Base-by-base conservation (phyloP, 2,329 filamentous ascomycete genomes). In the Epichloe bromicola region DNA sequence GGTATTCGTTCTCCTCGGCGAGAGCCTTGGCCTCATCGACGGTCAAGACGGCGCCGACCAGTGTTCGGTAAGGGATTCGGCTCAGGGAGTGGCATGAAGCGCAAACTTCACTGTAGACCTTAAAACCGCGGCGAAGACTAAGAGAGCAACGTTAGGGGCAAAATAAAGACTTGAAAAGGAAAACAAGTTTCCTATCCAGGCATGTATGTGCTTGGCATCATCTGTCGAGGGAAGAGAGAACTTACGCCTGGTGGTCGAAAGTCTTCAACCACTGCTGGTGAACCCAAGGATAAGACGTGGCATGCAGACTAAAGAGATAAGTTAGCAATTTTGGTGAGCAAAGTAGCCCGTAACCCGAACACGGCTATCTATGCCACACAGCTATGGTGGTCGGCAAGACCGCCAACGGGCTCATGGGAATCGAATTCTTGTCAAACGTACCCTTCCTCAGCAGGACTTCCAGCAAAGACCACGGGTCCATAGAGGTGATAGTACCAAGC, bases 101-200 rank as follows among this genome's bases (percentile, higher is more conserved):
- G 80, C 93, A 98, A 65, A 98, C 93, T 75, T 98, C 93, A 62
- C 85, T 88, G 80, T 98, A 98, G 67, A 98, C 93, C 75, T 95
- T 90, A 83, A 97, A 98, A 74, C 93, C 93, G 76, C 93, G 90
- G 71, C 93, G 93, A 60, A 98, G 89, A 64, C 90, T 95, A 60
- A 34, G 30, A 10, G 8, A 15, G 17, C n/a, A 43, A 33, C 15
- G 19, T 36, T 26, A 52, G 48, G 50, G 33, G 17, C 37, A 47
- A 20, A 30, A 48, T 40, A 46, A 33, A 23, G 26, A 11, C 26
- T 30, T 30, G 0, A 36, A 48, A 23, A 15, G 37, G 26, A 48
- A 38, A 49, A 23, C 11, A 42, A 26, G 38, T 46, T 23, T 41
- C 33, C 41, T 3, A 7, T 23, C 20, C 40, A n/a, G 19, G 12